Evolutionary conservation across 2,329 filamentous ascomycete species (phyloP).

Genomic region (Teratosphaeria viscida): DNA sequence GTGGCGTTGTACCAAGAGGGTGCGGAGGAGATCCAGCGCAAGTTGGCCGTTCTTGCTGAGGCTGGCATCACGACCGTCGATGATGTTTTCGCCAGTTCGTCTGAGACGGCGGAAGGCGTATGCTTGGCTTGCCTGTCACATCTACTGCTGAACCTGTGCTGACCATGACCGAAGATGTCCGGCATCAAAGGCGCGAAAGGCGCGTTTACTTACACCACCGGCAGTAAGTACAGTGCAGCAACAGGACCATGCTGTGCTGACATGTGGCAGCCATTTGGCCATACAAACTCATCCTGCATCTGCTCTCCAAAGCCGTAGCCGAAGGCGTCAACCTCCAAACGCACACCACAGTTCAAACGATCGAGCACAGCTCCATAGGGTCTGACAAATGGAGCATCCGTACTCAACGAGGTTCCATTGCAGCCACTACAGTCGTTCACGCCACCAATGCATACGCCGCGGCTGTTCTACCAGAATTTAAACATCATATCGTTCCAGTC

Average conservation of each 20-base stretch:
- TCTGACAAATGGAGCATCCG: neutral
- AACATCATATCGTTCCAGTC: slow-evolving; percentile 24
- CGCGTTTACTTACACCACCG: neutral
- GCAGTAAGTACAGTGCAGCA: neutral
- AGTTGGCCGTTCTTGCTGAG: slow-evolving; percentile 23
- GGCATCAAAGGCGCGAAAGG: neutral
- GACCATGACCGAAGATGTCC: neutral
- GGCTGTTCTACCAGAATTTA: slow-evolving; percentile 23
- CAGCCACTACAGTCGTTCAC: neutral
- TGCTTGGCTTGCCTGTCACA: slow-evolving; percentile 22
- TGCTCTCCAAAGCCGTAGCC: slow-evolving; percentile 49
- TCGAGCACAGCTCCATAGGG: slow-evolving; percentile 1
- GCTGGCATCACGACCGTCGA: slow-evolving; percentile 18
- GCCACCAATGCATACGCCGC: slow-evolving; percentile 27
- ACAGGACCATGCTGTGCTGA: neutral
- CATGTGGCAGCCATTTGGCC: slow-evolving; percentile 61
- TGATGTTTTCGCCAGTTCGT: slow-evolving; percentile 21
- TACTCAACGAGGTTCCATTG: neutral
- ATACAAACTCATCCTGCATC: slow-evolving; percentile 65
- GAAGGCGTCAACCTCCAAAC: slow-evolving; percentile 61
- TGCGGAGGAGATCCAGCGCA: slow-evolving; percentile 16
- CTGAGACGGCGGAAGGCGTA: slow-evolving; percentile 22
- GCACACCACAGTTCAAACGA: slow-evolving; percentile 47
- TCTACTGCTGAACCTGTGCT: neutral
- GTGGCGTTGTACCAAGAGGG: slow-evolving; percentile 22